Base-by-base conservation (phyloP, 495 filamentous ascomycete genomes). In the Xylaria cubensis region DNA sequence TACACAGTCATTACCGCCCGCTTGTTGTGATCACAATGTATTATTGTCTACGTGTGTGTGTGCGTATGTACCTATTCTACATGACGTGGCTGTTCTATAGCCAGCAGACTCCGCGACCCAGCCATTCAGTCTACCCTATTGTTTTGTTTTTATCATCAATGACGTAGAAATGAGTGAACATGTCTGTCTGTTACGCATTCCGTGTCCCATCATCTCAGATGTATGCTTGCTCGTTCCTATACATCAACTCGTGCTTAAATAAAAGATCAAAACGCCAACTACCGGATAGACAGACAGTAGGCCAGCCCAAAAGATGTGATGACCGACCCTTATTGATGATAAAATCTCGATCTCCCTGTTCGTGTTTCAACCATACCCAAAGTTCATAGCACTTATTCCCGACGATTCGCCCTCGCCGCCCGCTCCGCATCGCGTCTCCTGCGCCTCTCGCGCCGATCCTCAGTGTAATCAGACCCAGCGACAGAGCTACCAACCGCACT, bases 341-440 rank as follows among this genome's bases (percentile, higher is more conserved):
- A 26, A 50, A 26, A 26, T 21, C 6, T 55, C 24, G 12, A 29
- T 29, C 9, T 15, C 24, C 51, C 51, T 13, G 4, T 4, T 53
- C 50, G 0, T 21, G 3, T 26, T 26, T 24, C 21, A 9, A 53
- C 21, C n/a, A 3, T 53, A 50, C 17, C 19, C 8, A 8, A 1
- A n/a, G 17, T 9, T 8, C 19, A 4, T 5, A 5, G 17, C 55
- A 0, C 41, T 13, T 51, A 72, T 50, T 41, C n/a, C 58, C 32
- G 63, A 78, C 81, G 50, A 87, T 86, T 24, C 74, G 85, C 90
- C 76, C 88, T 89, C 80, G 84, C 89, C 76, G 61, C 61, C 87
- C 79, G 80, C 85, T 89, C 74, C 82, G 82, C 77, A 77, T 80
- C 76, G 76, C 82, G 50, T 79, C 78, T 79, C 82, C 81, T 75